Evolutionary conservation across 2,329 filamentous ascomycete genomes (phyloP).

Genomic region (Endothia cerciana): DNA sequence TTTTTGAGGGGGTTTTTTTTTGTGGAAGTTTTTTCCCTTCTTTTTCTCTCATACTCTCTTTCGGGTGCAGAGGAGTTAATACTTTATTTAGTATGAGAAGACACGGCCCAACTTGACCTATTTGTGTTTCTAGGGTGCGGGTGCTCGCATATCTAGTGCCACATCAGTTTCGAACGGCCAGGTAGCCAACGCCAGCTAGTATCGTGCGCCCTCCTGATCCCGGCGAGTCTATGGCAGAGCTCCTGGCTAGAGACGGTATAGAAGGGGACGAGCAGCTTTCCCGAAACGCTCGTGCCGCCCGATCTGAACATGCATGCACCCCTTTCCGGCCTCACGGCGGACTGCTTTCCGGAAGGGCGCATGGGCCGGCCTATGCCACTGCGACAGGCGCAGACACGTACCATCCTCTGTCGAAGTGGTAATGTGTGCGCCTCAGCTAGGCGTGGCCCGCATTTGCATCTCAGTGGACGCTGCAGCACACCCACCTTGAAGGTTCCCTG

Average conservation of each 20-base stretch:
- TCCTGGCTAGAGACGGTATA: conserved; percentile 1
- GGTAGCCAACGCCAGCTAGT: neutral
- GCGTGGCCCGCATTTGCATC: conserved; percentile 20
- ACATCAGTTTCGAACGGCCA: conserved; percentile 4
- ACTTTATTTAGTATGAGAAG: neutral
- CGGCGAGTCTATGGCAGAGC: neutral
- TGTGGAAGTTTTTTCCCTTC: too few species aligned
- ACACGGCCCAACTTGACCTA: neutral
- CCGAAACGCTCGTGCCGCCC: conserved; percentile 12
- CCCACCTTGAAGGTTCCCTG: conserved; percentile 11
- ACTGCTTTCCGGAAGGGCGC: neutral
- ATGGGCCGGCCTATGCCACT: neutral
- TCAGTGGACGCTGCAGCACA: conserved; percentile 16
- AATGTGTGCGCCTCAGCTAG: neutral
- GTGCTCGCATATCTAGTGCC: conserved; percentile 8
- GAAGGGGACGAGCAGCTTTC: neutral
- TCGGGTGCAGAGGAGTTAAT: neutral
- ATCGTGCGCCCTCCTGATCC: neutral
- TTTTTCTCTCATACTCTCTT: too few species aligned
- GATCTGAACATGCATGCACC: conserved; percentile 4
- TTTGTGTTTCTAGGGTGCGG: conserved; percentile 2
- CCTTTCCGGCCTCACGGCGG: too few species aligned
- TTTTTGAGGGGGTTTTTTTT: too few species aligned
- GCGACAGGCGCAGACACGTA: neutral
- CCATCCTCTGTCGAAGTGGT: neutral